Evolutionary conservation across 2,329 filamentous ascomycete species (phyloP).

Genomic region (Lojkania enalia): DNA sequence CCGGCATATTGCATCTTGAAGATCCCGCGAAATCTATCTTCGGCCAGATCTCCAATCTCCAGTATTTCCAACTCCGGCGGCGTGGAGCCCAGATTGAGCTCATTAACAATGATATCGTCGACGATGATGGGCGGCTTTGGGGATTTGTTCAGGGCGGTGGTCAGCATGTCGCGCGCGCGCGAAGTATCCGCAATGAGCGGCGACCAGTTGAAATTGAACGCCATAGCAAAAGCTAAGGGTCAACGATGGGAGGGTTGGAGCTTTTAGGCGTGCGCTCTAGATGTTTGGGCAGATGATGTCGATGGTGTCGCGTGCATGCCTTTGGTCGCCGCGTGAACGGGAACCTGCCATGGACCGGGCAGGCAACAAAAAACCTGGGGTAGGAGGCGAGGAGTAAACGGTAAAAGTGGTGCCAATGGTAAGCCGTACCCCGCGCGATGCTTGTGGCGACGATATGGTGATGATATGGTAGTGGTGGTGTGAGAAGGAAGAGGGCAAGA

Average conservation of each 20-base stretch:
- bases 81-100: slow-evolving; percentile 93
- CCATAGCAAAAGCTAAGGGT: slow-evolving; percentile 63
- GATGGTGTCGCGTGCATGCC: slow-evolving; percentile 44
- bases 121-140: slow-evolving; percentile 98
- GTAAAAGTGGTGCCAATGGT: slow-evolving; percentile 8
- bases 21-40: slow-evolving; percentile 95
- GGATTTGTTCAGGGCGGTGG: slow-evolving; percentile 93
- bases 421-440: too few relatives aligned
- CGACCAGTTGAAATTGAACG: slow-evolving; percentile 99
- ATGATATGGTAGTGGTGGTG: slow-evolving; percentile 2
- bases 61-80: slow-evolving; percentile 95
- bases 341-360: slow-evolving; percentile 19
- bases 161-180: slow-evolving; percentile 90
- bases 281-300: slow-evolving; percentile 26
- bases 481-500: slow-evolving; percentile 18
- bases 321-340: slow-evolving; percentile 41
- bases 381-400: slow-evolving; percentile 12
- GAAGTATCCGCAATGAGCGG: slow-evolving; percentile 93
- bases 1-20: slow-evolving; percentile 99
- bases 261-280: slow-evolving; percentile 9
- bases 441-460: slow-evolving; percentile 3
- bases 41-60: slow-evolving; percentile 95
- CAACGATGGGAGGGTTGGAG: slow-evolving; percentile 23
- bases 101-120: slow-evolving; percentile 97
- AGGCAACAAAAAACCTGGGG: slow-evolving; percentile 11